Evolutionary conservation across 2,329 filamentous ascomycete genomes (phyloP), one percentile per base, ranked within the genome.

Genomic region (Ceratocystis cubensis): DNA sequence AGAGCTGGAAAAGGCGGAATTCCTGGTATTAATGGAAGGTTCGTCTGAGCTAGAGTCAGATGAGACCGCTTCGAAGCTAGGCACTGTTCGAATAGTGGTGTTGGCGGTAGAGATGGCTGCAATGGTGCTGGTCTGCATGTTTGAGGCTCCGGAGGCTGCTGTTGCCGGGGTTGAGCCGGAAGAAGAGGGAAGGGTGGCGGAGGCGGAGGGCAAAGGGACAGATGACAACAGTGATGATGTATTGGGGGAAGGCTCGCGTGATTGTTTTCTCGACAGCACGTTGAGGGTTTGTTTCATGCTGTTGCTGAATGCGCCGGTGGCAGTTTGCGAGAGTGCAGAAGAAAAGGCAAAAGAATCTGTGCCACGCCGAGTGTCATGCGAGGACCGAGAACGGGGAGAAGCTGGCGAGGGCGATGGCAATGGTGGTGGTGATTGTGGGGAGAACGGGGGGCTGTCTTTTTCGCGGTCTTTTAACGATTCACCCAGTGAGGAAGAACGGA

Each of bases 1-100:
- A 57, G 81, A 83, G 75, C 81, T 82, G 50, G 82, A 83, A 70
- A 84, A 81, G 68, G 75, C 77, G 67, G 81, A 84, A 70, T 79
- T 79, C 69, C 77, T 78, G 72, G 75, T 76, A 6, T 65, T 66
- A 41, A 65, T 63, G 28, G 75, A 72, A 53, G 66, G 69, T 53
- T 70, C 67, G 63, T 77, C 76, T 64, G 75, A 77, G 69, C 77
- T 78, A 53, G 79, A 79, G 65, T 79, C 77, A 69, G 74, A 77
- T 30, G 76, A 76, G 53, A 73, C 71, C 44, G 75, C 78, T 72
- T 84, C 82, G 72, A 80, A 79, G 75, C 80, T 84, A 48, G 78
- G 77, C 46, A 85, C 82, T 65, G 81, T 79, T 69, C 83, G 81
- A 69, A 85, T 85, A 37, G 82, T 84, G 77, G 76, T 68, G 22